phyloP scores from a whole-genome alignment of 106 monocot species.

The Dendrobium catenatum region DNA sequence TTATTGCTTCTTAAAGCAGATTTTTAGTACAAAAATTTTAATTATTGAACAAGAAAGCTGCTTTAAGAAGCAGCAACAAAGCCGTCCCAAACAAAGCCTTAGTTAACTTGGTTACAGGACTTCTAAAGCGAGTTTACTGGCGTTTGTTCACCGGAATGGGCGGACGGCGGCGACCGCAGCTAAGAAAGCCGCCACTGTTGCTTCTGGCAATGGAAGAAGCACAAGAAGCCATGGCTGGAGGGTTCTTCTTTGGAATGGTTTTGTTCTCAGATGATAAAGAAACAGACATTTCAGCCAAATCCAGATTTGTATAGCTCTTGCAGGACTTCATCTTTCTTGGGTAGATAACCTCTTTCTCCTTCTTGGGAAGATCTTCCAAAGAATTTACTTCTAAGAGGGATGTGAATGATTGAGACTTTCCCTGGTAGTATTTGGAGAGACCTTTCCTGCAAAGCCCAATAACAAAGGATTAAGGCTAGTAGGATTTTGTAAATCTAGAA shows the following conservation, averaged over 20 bases:
- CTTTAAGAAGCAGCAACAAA: no score
- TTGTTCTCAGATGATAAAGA: neutral
- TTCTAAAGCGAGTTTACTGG: neutral
- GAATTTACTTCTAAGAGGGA: slow-evolving; percentile 25
- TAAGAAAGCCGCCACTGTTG: neutral
- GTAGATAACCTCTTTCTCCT: neutral
- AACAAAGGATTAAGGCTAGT: no score
- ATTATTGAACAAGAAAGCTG: no score
- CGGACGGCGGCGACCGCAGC: neutral
- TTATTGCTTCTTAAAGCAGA: no score
- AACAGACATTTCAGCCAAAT: neutral
- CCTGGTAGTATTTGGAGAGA: slow-evolving; percentile 40
- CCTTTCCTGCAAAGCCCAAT: slow-evolving; percentile 32
- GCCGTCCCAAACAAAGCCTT: no score
- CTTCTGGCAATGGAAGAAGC: neutral
- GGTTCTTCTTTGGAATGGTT: neutral
- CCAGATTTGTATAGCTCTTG: slow-evolving; percentile 4
- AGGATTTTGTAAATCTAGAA: neutral
- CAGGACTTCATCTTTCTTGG: slow-evolving; percentile 1
- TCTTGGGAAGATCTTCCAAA: slow-evolving; percentile 43
- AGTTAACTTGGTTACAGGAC: no score
- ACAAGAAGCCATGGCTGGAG: neutral
- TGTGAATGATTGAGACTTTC: slow-evolving; percentile 51
- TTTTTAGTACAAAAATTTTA: no score
- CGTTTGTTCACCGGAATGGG: slow-evolving; percentile 1